A percentile compares a stretch with the other conserved stretches of the same genome.
Evolutionary conservation across 2,329 filamentous ascomycete species (phyloP).

Genomic region (Trichoderma atrobrunneum): DNA sequence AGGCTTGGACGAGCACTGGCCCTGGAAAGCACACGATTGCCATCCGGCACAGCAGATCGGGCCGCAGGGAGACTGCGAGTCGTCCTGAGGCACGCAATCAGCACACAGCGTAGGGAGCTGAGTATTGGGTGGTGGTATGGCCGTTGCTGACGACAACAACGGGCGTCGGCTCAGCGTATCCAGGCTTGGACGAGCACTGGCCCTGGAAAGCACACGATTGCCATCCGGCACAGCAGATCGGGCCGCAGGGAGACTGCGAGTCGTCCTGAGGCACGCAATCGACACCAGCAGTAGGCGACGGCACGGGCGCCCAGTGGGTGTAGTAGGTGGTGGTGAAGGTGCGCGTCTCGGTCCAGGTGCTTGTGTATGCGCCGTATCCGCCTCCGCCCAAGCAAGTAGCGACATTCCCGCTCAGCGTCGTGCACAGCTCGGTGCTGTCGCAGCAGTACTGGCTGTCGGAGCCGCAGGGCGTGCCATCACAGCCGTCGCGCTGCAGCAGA

Average conservation of each 20-base stretch:
- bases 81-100: slow-evolving; percentile 50
- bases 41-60: slow-evolving; percentile 66
- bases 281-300: slow-evolving; percentile 42
- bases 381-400: slow-evolving; percentile 46
- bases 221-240: slow-evolving; percentile 66
- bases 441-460: slow-evolving; percentile 56
- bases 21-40: slow-evolving; percentile 62
- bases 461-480: slow-evolving; percentile 52
- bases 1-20: slow-evolving; percentile 59
- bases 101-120: slow-evolving; percentile 44
- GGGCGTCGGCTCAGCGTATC: slow-evolving; percentile 42
- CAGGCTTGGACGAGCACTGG: slow-evolving; percentile 56
- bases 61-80: slow-evolving; percentile 62
- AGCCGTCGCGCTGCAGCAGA: slow-evolving; percentile 41
- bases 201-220: slow-evolving; percentile 63
- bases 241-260: slow-evolving; percentile 62
- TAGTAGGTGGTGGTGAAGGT: slow-evolving; percentile 60
- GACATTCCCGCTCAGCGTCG: slow-evolving; percentile 46
- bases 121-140: slow-evolving; percentile 54
- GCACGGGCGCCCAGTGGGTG: slow-evolving; percentile 47
- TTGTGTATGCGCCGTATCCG: slow-evolving; percentile 44
- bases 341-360: slow-evolving; percentile 59
- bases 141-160: slow-evolving; percentile 46
- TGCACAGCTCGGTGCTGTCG: slow-evolving; percentile 46
- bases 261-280: slow-evolving; percentile 51